These are phyloP conservation scores for Rhizopus stolonifer DNA, from an alignment of 371 early-diverging fungal species.

Conservation along the genomic window DNA sequence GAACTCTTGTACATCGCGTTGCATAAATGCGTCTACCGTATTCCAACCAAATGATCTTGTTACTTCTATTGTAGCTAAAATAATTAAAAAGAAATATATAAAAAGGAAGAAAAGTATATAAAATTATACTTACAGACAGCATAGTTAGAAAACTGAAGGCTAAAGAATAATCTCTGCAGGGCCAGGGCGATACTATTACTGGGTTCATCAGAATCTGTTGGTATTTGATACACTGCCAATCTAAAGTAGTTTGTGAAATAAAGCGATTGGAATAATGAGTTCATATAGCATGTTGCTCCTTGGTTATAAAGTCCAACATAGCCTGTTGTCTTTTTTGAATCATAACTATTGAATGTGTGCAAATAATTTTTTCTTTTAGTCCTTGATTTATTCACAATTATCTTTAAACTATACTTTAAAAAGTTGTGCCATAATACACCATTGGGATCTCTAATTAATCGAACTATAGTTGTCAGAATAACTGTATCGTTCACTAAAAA, in stretches of 20 bases:
- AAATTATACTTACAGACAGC: constrained; percentile 76
- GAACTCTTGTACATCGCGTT: constrained; percentile 96
- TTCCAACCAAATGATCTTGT: constrained; percentile 79
- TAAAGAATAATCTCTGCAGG: constrained; percentile 92
- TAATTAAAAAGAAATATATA: too few relatives aligned
- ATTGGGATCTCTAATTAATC: constrained; percentile 80
- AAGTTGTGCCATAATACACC: constrained; percentile 96
- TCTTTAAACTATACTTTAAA: constrained; percentile 55
- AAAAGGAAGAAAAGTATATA: too few relatives aligned
- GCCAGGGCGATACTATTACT: constrained; percentile 81
- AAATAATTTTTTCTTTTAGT: not conserved
- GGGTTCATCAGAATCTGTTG: constrained; percentile 86
- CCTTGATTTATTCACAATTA: not conserved
- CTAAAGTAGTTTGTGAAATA: constrained; percentile 95
- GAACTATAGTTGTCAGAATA: constrained; percentile 69
- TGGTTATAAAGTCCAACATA: constrained; percentile 95
- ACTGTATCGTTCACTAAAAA: constrained; percentile 64
- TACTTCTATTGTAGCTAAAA: constrained; percentile 75
- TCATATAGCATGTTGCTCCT: constrained; percentile 99
- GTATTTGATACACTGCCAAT: constrained; percentile 86
- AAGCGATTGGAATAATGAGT: constrained; percentile 96
- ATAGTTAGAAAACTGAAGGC: constrained; percentile 67
- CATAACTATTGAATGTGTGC: constrained; percentile 52
- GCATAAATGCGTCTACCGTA: constrained; percentile 86
- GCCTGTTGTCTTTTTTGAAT: constrained; percentile 89